Base-by-base conservation (phyloP, 2,329 filamentous ascomycete species). In the Fusarium continuum region DNA sequence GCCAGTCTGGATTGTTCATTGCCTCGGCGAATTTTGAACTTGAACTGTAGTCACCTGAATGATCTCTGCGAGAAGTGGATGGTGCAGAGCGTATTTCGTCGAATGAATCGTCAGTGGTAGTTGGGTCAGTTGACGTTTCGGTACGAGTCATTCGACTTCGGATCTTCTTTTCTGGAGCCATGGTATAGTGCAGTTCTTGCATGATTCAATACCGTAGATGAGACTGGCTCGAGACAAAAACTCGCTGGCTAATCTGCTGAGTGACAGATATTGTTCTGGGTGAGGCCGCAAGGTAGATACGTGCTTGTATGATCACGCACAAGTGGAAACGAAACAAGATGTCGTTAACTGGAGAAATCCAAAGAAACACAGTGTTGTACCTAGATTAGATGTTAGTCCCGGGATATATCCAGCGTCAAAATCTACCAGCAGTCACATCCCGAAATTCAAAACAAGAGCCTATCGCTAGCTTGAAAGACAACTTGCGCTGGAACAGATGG, bases 1-100 rank as follows among this genome's bases (percentile, higher is more conserved):
- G 72, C 75, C 75, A 77, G 43, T 77, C 68, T 13, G 74, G 74
- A 23, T 77, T 75, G 20, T 69, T 74, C 70, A 77, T 72, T 20
- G 75, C 75, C 55, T 75, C 70, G 8, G 55, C 44, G 32, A 72
- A 70, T 35, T 70, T 74, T 22, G 67, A 70, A 20, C 34, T 50
- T 7, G 45, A 8, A 10, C 49, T 56, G 6, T 56, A 39, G 2
- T 73, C 72, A 9, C 66, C 70, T 11, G 55, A 55, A 16, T 58
- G 29, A 2, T 70, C 59, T 38, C 46, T 59, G 9, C 64, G 47
- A 10, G 34, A 28, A 19, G 34, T 9, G 31, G 29, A 22, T 13
- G 55, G 40, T 5, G 28, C 36, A 5, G 59, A 57, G 13, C 36
- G 23, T 6, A 28, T 53, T 17, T 68, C 69, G 6, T 55, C 55